Evolutionary conservation across 345 rosid genomes (phyloP), one percentile per base, ranked within the genome.

Genomic region (Gossypium herbaceum): DNA sequence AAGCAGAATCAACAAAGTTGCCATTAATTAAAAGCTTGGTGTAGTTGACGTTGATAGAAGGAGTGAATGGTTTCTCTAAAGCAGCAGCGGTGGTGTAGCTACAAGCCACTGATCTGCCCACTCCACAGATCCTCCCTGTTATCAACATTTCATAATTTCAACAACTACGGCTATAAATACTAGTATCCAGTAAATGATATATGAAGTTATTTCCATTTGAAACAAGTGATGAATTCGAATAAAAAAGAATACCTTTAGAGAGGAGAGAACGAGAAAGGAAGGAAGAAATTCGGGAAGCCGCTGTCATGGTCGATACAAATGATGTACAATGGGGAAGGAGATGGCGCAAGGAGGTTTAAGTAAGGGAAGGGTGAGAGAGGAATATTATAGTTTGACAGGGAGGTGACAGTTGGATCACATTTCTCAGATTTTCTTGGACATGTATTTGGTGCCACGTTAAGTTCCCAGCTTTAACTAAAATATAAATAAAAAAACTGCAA

Each of bases 21-120:
- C 99, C 99, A 79, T 84, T 73, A 73, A 95, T 93, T 11, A 91
- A 75, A 72, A 92, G 98, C 86, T 93, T 83, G 25, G 85, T 83
- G 74, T 86, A 73, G 45, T 83, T 71, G 2, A 91, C 90, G 48
- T 84, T 72, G 69, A 91, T 89, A 12, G 71, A 45, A 66, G 92
- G 84, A 55, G 79, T 78, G 16, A 90, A 76, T 10, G 94, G 85
- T 54, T 89, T 82, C 34, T 92, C 98, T 19, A 78, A 54, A 58
- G 86, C 86, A 64, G 85, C 29, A 67, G 72, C 22, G 58, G 89
- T 89, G 84, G 91, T 86, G 73, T 84, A 89, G 55, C 82, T 83
- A 10, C 65, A 79, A 64, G 63, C 77, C 78, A 79, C 89, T 61
- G 59, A 17, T 55, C 88, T 79, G 78, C 75, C 78, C 57, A 82